Conservation (phyloP, 768 basidiomycete species). For the Boletus tylopilopsis region DNA sequence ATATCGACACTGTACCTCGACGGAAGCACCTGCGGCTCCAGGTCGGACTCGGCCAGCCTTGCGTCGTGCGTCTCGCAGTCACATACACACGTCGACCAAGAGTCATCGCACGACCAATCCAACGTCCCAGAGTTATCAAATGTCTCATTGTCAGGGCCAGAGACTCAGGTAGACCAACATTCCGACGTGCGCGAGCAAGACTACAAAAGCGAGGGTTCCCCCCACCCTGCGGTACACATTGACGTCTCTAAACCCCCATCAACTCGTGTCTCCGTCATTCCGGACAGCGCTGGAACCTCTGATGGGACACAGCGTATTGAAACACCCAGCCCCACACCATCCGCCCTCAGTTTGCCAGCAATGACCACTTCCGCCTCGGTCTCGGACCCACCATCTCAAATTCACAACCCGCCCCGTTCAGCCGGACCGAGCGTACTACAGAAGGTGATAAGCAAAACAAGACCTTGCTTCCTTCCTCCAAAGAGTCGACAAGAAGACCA, state of each 20-base stretch:
- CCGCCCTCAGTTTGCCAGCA: constrained; percentile 19
- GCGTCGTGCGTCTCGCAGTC: constrained; percentile 22
- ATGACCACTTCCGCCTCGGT: constrained; percentile 30
- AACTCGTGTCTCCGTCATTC: constrained; percentile 26
- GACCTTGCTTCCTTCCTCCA: constrained; percentile 83
- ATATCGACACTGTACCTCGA: constrained; percentile 60
- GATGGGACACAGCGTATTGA: neutral
- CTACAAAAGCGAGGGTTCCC: constrained; percentile 3
- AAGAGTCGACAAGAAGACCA: constrained; percentile 73
- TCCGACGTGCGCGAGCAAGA: constrained; percentile 3
- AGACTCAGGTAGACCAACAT: neutral
- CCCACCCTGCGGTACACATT: constrained; percentile 43
- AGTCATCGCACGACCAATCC: constrained; percentile 7
- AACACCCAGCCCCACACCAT: constrained; percentile 4
- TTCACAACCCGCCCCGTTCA: constrained; percentile 48
- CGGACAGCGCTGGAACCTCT: neutral
- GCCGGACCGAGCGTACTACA: constrained; percentile 69
- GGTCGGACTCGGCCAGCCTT: constrained; percentile 14
- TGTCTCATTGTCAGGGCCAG: constrained; percentile 22
- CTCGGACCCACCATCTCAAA: constrained; percentile 14
- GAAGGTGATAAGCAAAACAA: constrained; percentile 77
- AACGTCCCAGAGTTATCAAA: constrained; percentile 9
- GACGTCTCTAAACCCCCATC: constrained; percentile 37
- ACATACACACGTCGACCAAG: constrained; percentile 15
- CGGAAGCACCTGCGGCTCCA: constrained; percentile 22